Evolutionary conservation across 2,329 filamentous ascomycete genomes (phyloP), one percentile per base, ranked within the genome.

Genomic region (Coniochaeta sp.): DNA sequence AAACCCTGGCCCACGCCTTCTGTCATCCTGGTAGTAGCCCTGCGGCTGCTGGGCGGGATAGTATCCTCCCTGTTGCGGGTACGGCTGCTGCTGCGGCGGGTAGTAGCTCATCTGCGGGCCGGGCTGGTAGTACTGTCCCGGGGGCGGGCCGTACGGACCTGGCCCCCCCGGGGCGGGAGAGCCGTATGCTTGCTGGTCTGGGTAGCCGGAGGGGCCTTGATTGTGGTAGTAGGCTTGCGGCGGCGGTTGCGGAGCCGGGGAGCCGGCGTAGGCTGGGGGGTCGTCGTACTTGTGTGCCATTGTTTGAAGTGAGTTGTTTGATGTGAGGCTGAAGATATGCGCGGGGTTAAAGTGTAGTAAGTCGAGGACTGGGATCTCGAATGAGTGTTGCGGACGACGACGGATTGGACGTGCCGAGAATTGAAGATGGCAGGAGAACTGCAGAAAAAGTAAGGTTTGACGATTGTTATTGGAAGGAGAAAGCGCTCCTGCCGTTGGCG

Each of bases 241-340:
- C 1, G 79, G 72, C 16, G 75, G 72, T 64, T 78, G 77, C 36
- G 79, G 72, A 54, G 71, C 52, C 61, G 73, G 72, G 26, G 70
- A 69, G 58, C 68, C 71, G 63, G 71, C 72, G 70, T 83, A 82
- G 50, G 79, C 76, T 28, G 80, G 81, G 59, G 81, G 81, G 36
- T 78, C 72, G 59, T 81, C 78, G 70, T 73, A 67, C 69, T 82
- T 80, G 76, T 69, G 82, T 80, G 77, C 72, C 78, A 81, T 81
- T 57, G 47, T 64, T 34, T 43, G n/a, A n/a, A n/a, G n/a, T n/a
- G 44, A 3, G 22, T 22, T 12, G 22, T 4, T 12, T 8, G 44
- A 14, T 50, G 24, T 50, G 44, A 50, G 22, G 24, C 6, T 50
- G 44, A 14, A 16, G 44, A 2, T 26, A 12, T 50, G 12, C 6